Percentiles rank a stretch among this genome's conserved stretches.
These are phyloP conservation scores for Arctium lappa DNA, from an alignment of 129 eudicot species.

Conservation along the genomic window DNA sequence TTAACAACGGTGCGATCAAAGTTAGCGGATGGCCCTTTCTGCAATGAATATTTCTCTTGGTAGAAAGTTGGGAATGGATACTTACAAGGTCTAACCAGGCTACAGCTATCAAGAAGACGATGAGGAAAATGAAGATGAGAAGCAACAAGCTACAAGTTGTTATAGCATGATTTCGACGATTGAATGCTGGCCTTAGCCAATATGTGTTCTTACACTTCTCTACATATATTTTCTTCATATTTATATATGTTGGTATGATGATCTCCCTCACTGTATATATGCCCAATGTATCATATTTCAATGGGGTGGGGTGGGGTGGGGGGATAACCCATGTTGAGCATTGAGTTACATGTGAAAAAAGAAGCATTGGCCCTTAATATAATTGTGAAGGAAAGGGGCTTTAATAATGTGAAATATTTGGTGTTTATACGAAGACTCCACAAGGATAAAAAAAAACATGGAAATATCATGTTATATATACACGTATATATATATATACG, in stretches of 20 bases:
- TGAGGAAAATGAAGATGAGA: neutral
- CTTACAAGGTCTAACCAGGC: slow-evolving; percentile 25
- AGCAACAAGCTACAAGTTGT: neutral
- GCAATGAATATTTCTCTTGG: neutral
- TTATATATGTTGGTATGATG: neutral
- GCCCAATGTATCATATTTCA: slow-evolving; percentile 3
- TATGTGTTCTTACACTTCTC: slow-evolving; percentile 22
- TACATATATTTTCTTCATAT: slow-evolving; percentile 25
- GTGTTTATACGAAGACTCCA: neutral
- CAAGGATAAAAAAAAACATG: neutral
- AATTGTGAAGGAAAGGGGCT: neutral
- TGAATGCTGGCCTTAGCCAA: slow-evolving; percentile 28
- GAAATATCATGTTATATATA: neutral
- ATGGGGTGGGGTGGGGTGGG: neutral
- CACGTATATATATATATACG: neutral
- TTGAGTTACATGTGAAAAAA: slow-evolving; percentile 8
- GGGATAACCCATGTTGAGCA: slow-evolving; percentile 14
- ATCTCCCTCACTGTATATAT: slow-evolving; percentile 5
- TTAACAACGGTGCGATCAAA: neutral
- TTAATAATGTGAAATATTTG: neutral
- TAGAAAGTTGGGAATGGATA: neutral
- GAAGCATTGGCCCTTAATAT: neutral
- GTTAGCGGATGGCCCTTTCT: neutral
- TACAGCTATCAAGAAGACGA: neutral
- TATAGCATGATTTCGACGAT: slow-evolving; percentile 4